Evolutionary conservation across 1,139 yeast species (phyloP).

Genomic region (Spathaspora sp.): DNA sequence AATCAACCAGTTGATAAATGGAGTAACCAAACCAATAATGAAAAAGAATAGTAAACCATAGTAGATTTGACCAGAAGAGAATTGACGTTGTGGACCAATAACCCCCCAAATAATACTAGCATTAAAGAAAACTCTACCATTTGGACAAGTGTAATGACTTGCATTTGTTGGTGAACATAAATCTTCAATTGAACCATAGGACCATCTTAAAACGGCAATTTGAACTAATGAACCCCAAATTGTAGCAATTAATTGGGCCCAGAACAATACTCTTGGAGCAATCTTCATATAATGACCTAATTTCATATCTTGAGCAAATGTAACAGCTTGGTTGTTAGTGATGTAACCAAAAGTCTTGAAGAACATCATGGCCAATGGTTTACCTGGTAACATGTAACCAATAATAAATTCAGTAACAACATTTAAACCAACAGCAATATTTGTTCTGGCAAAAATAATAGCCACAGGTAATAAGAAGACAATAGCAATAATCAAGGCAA

Average conservation of each 20-base stretch:
- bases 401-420: conserved; percentile 46
- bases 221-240: conserved; percentile 47
- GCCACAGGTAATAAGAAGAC: conserved; percentile 46
- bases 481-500: conserved; percentile 42
- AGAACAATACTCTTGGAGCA: conserved; percentile 45
- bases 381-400: conserved; percentile 50
- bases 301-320: conserved; percentile 54
- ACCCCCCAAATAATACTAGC: conserved; percentile 52
- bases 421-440: conserved; percentile 46
- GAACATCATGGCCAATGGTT: conserved; percentile 48
- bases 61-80: conserved; percentile 40
- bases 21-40: conserved; percentile 37
- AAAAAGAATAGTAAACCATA: conserved; percentile 42
- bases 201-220: conserved; percentile 46
- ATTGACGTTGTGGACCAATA: conserved; percentile 41
- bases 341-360: conserved; percentile 50
- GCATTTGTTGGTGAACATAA: conserved; percentile 49
- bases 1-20: conserved; percentile 32
- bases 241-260: conserved; percentile 47
- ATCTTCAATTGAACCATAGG: conserved; percentile 41
- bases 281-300: conserved; percentile 56
- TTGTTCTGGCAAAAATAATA: conserved; percentile 40
- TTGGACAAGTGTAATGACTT: conserved; percentile 43
- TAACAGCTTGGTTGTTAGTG: conserved; percentile 55
- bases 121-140: conserved; percentile 44